Evolutionary conservation across 805 yeast genomes (phyloP).

Genomic region (Naumovozyma dairenensis): DNA sequence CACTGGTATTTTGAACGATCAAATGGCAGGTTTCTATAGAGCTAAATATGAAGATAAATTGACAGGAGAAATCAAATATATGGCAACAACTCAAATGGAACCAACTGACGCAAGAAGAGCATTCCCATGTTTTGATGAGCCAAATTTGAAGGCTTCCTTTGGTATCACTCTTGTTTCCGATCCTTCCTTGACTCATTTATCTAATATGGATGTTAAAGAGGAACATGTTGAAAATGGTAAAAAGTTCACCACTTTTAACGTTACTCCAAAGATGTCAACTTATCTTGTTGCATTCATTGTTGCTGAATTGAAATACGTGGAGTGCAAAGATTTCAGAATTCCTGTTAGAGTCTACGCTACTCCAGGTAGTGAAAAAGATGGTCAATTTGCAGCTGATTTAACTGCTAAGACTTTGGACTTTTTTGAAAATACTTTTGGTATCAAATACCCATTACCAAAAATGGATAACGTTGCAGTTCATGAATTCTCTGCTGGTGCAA

Average conservation of each 20-base stretch:
- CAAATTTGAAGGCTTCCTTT: conserved; percentile 57
- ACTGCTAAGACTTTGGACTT: conserved; percentile 58
- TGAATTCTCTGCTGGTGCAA: conserved; percentile 75
- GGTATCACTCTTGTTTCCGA: conserved; percentile 48
- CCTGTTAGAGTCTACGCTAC: conserved; percentile 66
- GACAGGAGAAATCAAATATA: conserved; percentile 19
- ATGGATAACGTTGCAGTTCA: conserved; percentile 65
- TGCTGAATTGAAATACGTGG: conserved; percentile 57
- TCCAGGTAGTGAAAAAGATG: conserved; percentile 42
- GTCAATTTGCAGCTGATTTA: conserved; percentile 51
- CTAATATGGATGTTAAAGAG: conserved; percentile 53
- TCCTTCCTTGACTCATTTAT: conserved; percentile 44
- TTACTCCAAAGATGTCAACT: conserved; percentile 66
- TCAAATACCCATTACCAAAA: conserved; percentile 72
- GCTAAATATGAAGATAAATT: conserved; percentile 46
- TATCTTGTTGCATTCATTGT: conserved; percentile 65
- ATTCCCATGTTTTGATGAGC: conserved; percentile 70
- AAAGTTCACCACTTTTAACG: conserved; percentile 43
- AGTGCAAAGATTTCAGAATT: conserved; percentile 30
- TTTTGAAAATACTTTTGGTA: conserved; percentile 56
- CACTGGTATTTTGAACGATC: conserved; percentile 55
- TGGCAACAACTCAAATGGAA: conserved; percentile 41
- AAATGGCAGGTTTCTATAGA: conserved; percentile 66
- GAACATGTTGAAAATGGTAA: conserved; percentile 29
- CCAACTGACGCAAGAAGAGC: conserved; percentile 72